phyloP scores from a whole-genome alignment of 2,329 filamentous ascomycete species.

The Paecilomyces dactylethromorphus region DNA sequence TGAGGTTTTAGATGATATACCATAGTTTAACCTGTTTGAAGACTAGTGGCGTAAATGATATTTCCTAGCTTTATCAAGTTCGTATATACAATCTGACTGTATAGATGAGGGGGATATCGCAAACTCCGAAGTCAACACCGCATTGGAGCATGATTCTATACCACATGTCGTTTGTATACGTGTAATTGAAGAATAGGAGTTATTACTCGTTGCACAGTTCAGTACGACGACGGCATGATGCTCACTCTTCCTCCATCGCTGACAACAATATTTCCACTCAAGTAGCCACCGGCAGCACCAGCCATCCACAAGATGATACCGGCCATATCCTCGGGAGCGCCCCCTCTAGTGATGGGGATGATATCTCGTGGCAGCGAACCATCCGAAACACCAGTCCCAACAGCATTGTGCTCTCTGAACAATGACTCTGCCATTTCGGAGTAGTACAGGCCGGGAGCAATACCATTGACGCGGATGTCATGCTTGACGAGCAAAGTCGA shows the following conservation, averaged over 20 bases:
- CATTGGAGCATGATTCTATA: neutral
- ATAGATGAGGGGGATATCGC: neutral
- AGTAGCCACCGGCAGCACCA: constrained; percentile 58
- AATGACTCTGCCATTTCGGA: constrained; percentile 54
- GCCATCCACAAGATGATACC: constrained; percentile 61
- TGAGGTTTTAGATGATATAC: neutral
- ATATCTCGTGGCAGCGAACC: constrained; percentile 36
- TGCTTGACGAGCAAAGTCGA: constrained; percentile 34
- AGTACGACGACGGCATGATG: neutral
- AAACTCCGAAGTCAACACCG: neutral
- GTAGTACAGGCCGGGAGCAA: constrained; percentile 51
- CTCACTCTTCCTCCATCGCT: constrained; percentile 58
- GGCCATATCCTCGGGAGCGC: constrained; percentile 57
- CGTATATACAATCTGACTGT: neutral
- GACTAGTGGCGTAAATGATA: neutral
- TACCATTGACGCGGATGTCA: constrained; percentile 43
- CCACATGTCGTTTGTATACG: neutral
- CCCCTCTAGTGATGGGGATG: constrained; percentile 55
- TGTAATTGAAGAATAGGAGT: neutral
- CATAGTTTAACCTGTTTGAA: neutral
- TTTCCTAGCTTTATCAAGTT: neutral
- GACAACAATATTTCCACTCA: constrained; percentile 58
- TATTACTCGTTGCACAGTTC: neutral
- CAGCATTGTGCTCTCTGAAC: constrained; percentile 35
- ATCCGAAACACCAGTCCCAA: constrained; percentile 26